Base-by-base conservation (phyloP, 148 eudicot species). In the Selenicereus undatus region DNA sequence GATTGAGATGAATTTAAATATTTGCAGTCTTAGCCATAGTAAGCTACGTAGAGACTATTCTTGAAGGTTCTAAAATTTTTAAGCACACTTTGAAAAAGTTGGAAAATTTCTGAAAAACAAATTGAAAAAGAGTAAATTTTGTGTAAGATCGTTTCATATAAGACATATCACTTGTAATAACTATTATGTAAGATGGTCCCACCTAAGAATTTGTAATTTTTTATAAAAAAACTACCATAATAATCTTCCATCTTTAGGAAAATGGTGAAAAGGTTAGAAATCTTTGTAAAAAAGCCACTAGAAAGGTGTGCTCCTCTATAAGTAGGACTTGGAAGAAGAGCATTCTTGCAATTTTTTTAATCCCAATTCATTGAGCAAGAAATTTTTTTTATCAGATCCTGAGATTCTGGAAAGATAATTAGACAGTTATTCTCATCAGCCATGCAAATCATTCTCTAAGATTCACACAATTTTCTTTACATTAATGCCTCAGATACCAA, bases 391-490 rank as follows among this genome's bases (percentile, higher is more conserved):
- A n/a, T n/a, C 35, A 69, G 24, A 45, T 54, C 81, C 51, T 79
- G 29, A 80, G 39, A 74, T 81, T 81, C 77, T 75, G 83, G 56
- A 36, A 52, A 69, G 60, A 43, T 39, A 39, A 39, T 26, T 20
- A 10, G n/a, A 48, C 56, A 58, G 27, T 20, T 79, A 35, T 73
- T 36, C 68, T 22, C 21, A 75, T 81, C 65, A 64, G 8, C 62
- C 78, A 74, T 32, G 27, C 32, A 80, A 68, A 75, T 75, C 58
- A 75, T 65, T 75, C 60, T 42, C 36, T 74, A 81, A 81, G 54
- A 76, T 81, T 76, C 68, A 75, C 79, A 48, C 45, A 65, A 80
- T 43, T 80, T 73, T 60, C 20, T 22, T 81, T 24, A 17, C 72
- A 3, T 70, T 56, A 68, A 78, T 68, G 45, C 73, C 78, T 70